Evolutionary conservation across 257 asterid species (phyloP), one percentile per base, ranked within the genome.

Genomic region (Thymus quinquecostatus): DNA sequence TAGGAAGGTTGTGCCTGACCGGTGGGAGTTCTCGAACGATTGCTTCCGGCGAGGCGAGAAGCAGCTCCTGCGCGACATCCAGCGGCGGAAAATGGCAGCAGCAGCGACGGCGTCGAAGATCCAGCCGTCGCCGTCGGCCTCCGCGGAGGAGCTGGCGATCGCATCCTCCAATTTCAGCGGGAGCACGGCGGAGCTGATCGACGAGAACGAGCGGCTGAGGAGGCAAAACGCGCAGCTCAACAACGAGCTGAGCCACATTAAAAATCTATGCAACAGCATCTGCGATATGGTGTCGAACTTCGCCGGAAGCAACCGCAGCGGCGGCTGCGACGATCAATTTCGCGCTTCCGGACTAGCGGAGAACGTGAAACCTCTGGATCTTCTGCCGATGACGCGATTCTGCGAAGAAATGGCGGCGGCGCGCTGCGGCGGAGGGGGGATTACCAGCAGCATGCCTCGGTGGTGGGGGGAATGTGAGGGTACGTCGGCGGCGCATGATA

Each of bases 21-120:
- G 99, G 11, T 95, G 99, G 99, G 99, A 95, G 71, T 95, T 95
- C 72, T 83, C 94, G 11, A 90, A 95, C 64, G 96, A 92, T 5
- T 82, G 82, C 78, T 95, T 95, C 55, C 82, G 89, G 7, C 81
- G 74, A 80, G 97, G 87, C 21, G 97, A 92, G 72, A 92, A 82
- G 47, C 71, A 75, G 64, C 92, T 87, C 5, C 65, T 95, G 11
- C 49, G 92, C 55, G 97, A 92, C 45, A 95, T 95, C 64, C 96
- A 86, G 73, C 96, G 99, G 43, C 88, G 96, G 76, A 95, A 88
- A 83, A 75, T 87, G 33, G 53, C 74, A 2, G 30, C 56, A n/a
- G 8, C 57, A 50, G 6, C 80, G 2, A 27, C 79, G 10, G 29
- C 74, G 29, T 33, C 77, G 10, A 49, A 21, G 43, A 32, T 11